Conservation (phyloP, 2,329 filamentous ascomycete species). For the Fusarium beomiforme region DNA sequence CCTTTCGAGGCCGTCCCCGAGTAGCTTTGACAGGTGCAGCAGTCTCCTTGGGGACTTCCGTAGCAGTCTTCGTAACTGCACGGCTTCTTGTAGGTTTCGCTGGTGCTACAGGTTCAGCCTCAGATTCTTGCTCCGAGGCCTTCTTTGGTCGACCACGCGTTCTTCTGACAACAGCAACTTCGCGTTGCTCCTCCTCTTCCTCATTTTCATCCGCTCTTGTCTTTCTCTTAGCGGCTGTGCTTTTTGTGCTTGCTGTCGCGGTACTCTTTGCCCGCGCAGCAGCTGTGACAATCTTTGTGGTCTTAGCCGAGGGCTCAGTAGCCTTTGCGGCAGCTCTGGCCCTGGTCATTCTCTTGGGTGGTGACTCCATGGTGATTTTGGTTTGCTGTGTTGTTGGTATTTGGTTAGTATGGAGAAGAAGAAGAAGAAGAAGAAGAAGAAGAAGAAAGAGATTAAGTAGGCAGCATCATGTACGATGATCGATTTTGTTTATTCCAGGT, state of each 20-base stretch:
- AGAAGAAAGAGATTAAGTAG: conserved; percentile 24
- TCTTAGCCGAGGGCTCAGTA: conserved; percentile 50
- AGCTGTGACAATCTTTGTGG: conserved; percentile 59
- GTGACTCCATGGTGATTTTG: conserved; percentile 61
- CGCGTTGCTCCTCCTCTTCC: conserved; percentile 54
- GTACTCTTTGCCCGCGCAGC: conserved; percentile 59
- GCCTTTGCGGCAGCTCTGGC: conserved; percentile 57
- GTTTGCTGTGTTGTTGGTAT: conserved; percentile 23
- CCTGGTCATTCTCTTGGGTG: conserved; percentile 69
- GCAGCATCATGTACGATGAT: conserved; percentile 42
- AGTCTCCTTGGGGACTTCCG: conserved; percentile 37
- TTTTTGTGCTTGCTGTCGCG: conserved; percentile 47
- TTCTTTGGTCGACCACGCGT: conserved; percentile 58
- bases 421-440: conserved; percentile 22
- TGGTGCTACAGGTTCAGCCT: conserved; percentile 33
- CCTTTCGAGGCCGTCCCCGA: conserved; percentile 58
- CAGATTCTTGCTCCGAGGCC: conserved; percentile 40
- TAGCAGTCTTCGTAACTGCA: conserved; percentile 41
- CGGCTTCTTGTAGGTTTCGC: conserved; percentile 46
- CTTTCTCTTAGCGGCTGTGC: conserved; percentile 58
- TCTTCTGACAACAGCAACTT: conserved; percentile 49
- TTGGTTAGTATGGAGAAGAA: conserved; percentile 41
- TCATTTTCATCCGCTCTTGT: conserved; percentile 63
- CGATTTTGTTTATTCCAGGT: conserved; percentile 31
- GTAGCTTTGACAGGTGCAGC: conserved; percentile 48